These are phyloP conservation scores for Arxiozyma bovina DNA, from an alignment of 1,139 yeast species.

Conservation along the genomic window DNA sequence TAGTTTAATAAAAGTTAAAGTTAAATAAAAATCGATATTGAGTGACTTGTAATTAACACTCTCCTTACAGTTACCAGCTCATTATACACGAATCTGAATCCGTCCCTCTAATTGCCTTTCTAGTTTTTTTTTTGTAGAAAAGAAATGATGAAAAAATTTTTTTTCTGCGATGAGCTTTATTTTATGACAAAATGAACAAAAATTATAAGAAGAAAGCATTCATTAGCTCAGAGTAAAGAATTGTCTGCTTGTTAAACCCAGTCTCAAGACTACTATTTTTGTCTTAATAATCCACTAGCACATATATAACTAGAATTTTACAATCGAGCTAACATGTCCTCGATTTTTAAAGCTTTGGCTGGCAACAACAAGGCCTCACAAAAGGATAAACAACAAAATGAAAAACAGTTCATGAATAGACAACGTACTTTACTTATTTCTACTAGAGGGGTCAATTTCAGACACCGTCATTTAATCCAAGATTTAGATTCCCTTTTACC, in stretches of 20 bases:
- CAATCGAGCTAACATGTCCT: constrained; percentile 33
- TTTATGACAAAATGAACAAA: background rate
- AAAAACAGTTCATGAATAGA: constrained; percentile 44
- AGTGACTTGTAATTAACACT: background rate
- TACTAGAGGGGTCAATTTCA: constrained; percentile 86
- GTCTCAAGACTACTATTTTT: background rate
- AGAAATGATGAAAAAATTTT: constrained; percentile 1
- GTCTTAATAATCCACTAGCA: background rate
- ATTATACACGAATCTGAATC: constrained; percentile 8
- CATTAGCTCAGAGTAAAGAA: background rate
- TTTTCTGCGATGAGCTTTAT: constrained; percentile 10
- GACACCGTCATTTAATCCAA: constrained; percentile 89
- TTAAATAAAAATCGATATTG: too few species aligned
- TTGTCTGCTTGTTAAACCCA: background rate
- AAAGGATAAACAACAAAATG: constrained; percentile 32
- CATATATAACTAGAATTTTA: too few species aligned
- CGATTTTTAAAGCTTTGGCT: constrained; percentile 37
- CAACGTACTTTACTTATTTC: constrained; percentile 81
- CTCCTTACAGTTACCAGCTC: background rate
- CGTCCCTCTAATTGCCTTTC: constrained; percentile 1
- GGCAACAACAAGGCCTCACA: constrained; percentile 29
- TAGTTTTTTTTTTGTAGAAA: background rate
- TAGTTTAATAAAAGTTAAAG: background rate
- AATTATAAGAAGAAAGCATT: too few species aligned
- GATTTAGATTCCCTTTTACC: constrained; percentile 79